phyloP scores from a whole-genome alignment of 768 basidiomycete genomes.

The Tylopilus sp. region DNA sequence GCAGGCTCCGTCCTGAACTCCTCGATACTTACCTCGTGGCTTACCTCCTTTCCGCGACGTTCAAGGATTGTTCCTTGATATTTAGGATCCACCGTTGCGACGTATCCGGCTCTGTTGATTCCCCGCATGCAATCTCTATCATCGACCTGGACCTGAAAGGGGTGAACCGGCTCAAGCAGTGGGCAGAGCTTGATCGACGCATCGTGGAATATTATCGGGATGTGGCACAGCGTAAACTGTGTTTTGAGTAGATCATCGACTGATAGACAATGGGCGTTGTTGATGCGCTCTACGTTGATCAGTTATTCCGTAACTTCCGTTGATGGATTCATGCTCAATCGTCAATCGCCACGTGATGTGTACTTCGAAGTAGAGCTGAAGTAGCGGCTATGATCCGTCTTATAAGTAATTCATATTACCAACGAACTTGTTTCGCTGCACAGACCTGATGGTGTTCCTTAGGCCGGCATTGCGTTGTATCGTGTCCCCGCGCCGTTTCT shows the following conservation, averaged over 20 bases:
- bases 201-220: conserved; percentile 51
- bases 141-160: conserved; percentile 89
- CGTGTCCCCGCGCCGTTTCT: not conserved
- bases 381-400: conserved; percentile 18
- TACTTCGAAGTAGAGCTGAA: too few species aligned
- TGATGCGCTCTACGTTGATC: too few species aligned
- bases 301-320: too few species aligned
- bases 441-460: conserved; percentile 9
- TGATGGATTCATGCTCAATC: too few species aligned
- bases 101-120: conserved; percentile 20
- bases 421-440: too few species aligned
- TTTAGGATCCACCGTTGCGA: conserved; percentile 30
- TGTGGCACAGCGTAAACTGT: conserved; percentile 12
- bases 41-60: conserved; percentile 85
- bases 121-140: conserved; percentile 48
- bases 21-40: conserved; percentile 66
- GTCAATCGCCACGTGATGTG: conserved; percentile 12
- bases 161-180: conserved; percentile 57
- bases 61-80: conserved; percentile 93
- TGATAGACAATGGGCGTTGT: too few species aligned
- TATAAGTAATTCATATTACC: too few species aligned
- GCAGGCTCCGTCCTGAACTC: conserved; percentile 37
- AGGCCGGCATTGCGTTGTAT: conserved; percentile 9
- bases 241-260: conserved; percentile 25
- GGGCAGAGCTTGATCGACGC: conserved; percentile 68